These are phyloP conservation scores for Claviceps monticola DNA, from an alignment of 2,329 filamentous ascomycete species.

Conservation along the genomic window DNA sequence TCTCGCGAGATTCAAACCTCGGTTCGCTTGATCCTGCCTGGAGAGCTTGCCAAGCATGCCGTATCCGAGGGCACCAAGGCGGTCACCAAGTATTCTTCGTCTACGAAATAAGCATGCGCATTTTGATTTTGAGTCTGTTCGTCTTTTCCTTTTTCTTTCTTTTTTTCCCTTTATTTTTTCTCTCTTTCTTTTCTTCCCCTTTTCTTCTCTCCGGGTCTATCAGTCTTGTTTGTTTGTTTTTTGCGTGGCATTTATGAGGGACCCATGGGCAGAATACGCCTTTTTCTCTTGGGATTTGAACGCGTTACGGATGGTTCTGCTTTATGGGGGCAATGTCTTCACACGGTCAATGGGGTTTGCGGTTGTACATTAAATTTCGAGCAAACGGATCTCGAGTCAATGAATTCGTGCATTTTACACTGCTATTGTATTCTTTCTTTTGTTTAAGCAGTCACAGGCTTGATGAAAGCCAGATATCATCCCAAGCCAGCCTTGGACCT, in stretches of 20 bases:
- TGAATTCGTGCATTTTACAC: constrained; percentile 47
- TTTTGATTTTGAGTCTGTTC: constrained; percentile 37
- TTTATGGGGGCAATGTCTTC: constrained; percentile 56
- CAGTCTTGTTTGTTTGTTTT: constrained; percentile 9
- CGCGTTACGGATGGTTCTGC: constrained; percentile 61
- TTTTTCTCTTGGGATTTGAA: constrained; percentile 42
- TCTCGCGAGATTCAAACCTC: constrained; percentile 99
- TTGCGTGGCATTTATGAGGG: constrained; percentile 43
- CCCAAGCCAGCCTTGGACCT: constrained; percentile 73
- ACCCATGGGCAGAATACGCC: constrained; percentile 25
- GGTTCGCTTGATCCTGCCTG: constrained; percentile 91
- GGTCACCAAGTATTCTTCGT: constrained; percentile 99
- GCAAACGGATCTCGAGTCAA: constrained; percentile 46
- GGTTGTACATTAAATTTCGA: constrained; percentile 60
- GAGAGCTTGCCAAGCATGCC: constrained; percentile 98
- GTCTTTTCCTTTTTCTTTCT: constrained; percentile 10
- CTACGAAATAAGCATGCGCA: constrained; percentile 74
- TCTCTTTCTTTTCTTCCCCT: background rate
- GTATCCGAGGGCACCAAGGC: constrained; percentile 99
- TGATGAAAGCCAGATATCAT: background rate
- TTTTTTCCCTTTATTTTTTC: too few relatives aligned
- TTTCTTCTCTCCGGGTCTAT: background rate
- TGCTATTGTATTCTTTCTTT: background rate
- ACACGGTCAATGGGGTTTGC: constrained; percentile 54
- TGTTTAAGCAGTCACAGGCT: too few relatives aligned